These are phyloP conservation scores for Vicia villosa DNA, from an alignment of 306 rosid species.

Conservation along the genomic window DNA sequence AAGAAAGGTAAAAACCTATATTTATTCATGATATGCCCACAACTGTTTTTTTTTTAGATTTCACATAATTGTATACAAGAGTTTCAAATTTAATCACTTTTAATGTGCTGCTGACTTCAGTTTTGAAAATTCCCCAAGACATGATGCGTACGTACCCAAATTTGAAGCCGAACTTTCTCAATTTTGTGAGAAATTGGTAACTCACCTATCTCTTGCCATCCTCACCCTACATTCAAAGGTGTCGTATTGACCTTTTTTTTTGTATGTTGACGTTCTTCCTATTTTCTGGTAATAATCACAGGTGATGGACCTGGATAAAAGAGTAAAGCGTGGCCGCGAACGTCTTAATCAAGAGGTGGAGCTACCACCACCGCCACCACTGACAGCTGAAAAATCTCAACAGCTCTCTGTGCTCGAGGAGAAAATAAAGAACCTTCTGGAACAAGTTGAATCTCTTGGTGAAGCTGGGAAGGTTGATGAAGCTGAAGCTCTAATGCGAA, in stretches of 20 bases:
- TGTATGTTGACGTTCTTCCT: constrained; percentile 17
- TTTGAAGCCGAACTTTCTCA: constrained; percentile 96
- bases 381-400: constrained; percentile 83
- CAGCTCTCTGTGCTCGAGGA: constrained; percentile 89
- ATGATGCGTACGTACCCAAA: constrained; percentile 74
- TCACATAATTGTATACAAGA: constrained; percentile 13
- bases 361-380: constrained; percentile 81
- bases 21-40: too few relatives aligned
- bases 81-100: constrained; percentile 20
- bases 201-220: too few relatives aligned
- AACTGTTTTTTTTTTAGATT: too few relatives aligned
- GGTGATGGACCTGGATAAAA: constrained; percentile 99
- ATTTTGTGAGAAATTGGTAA: constrained; percentile 93
- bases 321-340: constrained; percentile 93
- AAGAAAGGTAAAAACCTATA: constrained; percentile 88
- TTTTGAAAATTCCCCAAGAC: constrained; percentile 93
- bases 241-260: too few relatives aligned
- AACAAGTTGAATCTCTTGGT: constrained; percentile 95
- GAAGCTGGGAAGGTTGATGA: constrained; percentile 99
- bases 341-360: constrained; percentile 99
- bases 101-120: constrained; percentile 48
- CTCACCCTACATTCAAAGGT: too few relatives aligned
- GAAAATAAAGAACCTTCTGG: constrained; percentile 94
- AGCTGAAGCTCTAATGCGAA: constrained; percentile 99
- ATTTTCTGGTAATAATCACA: constrained; percentile 36